Conservation (phyloP, 169 alveolate genomes). For the Plasmodium relictum region DNA sequence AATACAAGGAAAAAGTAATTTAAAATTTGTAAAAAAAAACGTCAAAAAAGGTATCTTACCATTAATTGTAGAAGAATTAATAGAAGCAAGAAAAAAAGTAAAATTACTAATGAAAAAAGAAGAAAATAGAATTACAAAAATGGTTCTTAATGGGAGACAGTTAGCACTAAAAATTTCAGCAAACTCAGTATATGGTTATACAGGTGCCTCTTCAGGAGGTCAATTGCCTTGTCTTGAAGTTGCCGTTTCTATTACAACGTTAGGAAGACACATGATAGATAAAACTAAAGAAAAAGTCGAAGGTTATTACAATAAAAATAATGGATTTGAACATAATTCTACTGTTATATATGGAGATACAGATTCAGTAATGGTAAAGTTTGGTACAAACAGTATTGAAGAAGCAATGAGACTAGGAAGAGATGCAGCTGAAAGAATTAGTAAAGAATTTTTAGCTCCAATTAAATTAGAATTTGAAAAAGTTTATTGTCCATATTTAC, state of each 20-base stretch:
- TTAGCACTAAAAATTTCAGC: constrained; percentile 98
- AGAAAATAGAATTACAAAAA: constrained; percentile 93
- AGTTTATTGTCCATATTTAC: constrained; percentile 97
- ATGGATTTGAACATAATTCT: constrained; percentile 95
- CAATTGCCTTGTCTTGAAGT: constrained; percentile 97
- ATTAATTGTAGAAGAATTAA: constrained; percentile 96
- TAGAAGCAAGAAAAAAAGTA: constrained; percentile 97
- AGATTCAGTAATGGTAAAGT: constrained; percentile 99
- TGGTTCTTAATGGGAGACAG: constrained; percentile 99
- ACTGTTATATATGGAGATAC: constrained; percentile 98
- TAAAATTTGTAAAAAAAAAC: constrained; percentile 52
- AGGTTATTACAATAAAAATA: constrained; percentile 86
- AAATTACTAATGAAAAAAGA: constrained; percentile 93
- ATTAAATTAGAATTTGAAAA: constrained; percentile 98
- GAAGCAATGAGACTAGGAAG: constrained; percentile 95
- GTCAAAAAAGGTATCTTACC: constrained; percentile 97
- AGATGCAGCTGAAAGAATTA: constrained; percentile 95
- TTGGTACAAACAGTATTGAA: constrained; percentile 91
- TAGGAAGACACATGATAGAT: constrained; percentile 97
- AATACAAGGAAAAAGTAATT: constrained; percentile 44
- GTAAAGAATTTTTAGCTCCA: constrained; percentile 93
- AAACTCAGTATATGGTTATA: constrained; percentile 99
- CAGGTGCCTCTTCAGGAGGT: constrained; percentile 99
- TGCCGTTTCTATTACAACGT: constrained; percentile 96
- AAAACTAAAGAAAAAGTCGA: constrained; percentile 87